phyloP scores from a whole-genome alignment of 192 early-diverging fungal species.

The Coemansia reversa region DNA sequence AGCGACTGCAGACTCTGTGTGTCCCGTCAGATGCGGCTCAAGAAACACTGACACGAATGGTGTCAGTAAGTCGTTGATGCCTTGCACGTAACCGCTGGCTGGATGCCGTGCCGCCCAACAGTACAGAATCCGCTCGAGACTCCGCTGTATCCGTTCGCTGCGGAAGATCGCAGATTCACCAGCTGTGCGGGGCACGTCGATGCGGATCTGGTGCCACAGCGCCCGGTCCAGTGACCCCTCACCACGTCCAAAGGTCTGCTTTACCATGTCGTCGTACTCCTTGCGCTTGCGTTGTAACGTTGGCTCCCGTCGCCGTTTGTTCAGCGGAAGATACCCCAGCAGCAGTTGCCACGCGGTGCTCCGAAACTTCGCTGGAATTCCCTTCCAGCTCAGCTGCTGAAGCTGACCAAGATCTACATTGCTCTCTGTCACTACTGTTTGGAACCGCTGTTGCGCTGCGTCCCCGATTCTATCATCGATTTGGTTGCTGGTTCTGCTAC shows the following conservation, averaged over 20 bases:
- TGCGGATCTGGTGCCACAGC: conserved; percentile 95
- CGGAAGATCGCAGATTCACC: conserved; percentile 86
- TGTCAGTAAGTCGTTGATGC: conserved; percentile 97
- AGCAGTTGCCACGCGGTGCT: conserved; percentile 91
- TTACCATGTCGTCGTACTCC: conserved; percentile 87
- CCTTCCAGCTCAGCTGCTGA: conserved; percentile 87
- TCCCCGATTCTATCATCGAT: not conserved
- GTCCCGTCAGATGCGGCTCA: conserved; percentile 26
- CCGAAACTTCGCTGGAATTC: conserved; percentile 83
- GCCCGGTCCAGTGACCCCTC: conserved; percentile 76
- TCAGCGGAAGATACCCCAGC: conserved; percentile 90
- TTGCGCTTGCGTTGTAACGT: conserved; percentile 87
- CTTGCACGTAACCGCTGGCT: conserved; percentile 98
- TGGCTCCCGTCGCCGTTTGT: conserved; percentile 75
- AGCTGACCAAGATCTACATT: conserved; percentile 76
- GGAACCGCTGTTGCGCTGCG: conserved; percentile 53
- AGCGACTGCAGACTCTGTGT: not conserved
- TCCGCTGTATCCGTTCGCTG: conserved; percentile 75
- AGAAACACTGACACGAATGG: conserved; percentile 96
- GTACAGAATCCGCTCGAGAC: conserved; percentile 89
- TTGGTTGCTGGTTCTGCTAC: not conserved
- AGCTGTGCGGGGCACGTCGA: conserved; percentile 91
- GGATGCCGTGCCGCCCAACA: conserved; percentile 98
- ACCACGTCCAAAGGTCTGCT: conserved; percentile 79
- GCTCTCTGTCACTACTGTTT: conserved; percentile 54